phyloP scores from a whole-genome alignment of 805 yeast genomes.

The Lipomyces orientalis region DNA sequence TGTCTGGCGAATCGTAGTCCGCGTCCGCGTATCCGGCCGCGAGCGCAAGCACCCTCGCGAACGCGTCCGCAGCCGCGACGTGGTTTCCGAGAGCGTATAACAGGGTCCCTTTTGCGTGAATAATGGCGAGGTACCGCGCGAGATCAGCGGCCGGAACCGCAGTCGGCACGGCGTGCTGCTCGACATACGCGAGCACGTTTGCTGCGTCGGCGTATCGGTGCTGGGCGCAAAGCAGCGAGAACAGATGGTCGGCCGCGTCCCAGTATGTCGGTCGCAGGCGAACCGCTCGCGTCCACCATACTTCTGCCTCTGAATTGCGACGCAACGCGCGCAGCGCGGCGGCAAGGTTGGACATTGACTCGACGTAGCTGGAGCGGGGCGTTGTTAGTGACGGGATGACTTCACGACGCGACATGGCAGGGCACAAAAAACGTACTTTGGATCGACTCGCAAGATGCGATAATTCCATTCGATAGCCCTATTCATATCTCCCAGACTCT shows the following conservation, averaged over 20 bases:
- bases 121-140: constrained; percentile 31
- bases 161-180: constrained; percentile 21
- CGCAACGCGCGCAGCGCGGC: constrained; percentile 33
- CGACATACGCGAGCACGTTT: constrained; percentile 30
- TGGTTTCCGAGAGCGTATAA: constrained; percentile 42
- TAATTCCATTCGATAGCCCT: constrained; percentile 32
- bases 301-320: constrained; percentile 38
- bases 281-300: constrained; percentile 39
- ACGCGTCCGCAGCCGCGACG: constrained; percentile 39
- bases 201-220: constrained; percentile 35
- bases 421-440: constrained; percentile 26
- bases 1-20: constrained; percentile 6
- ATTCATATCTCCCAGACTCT: constrained; percentile 33
- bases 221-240: constrained; percentile 35
- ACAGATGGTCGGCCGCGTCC: constrained; percentile 43
- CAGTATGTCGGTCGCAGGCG: constrained; percentile 39
- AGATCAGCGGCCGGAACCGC: constrained; percentile 29
- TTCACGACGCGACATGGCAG: background rate
- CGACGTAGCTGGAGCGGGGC: constrained; percentile 35
- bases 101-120: constrained; percentile 36
- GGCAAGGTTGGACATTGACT: constrained; percentile 41
- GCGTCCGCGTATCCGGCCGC: constrained; percentile 19
- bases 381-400: constrained; percentile 7
- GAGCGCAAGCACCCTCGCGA: constrained; percentile 34
- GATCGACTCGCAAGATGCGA: constrained; percentile 29